Evolutionary conservation across 257 asterid genomes (phyloP).

Genomic region (Solanum ahanhuiri): DNA sequence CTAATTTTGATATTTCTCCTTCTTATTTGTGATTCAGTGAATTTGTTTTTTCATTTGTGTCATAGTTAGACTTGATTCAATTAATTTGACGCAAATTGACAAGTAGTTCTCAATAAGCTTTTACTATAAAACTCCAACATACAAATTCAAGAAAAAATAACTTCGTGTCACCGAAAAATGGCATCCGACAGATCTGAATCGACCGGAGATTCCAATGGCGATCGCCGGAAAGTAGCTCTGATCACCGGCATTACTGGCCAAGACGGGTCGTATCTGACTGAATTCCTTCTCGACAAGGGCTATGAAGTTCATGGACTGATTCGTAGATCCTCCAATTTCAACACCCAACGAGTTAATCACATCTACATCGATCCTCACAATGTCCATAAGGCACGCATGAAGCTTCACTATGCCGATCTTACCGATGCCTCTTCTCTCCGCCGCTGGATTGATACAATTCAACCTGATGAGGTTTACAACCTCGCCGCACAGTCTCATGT

Average conservation of each 20-base stretch:
- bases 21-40: neutral
- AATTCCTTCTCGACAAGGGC: constrained; percentile 71
- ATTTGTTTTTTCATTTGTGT: neutral
- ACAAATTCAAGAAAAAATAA: neutral
- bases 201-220: constrained; percentile 15
- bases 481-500: constrained; percentile 99
- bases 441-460: constrained; percentile 82
- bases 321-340: constrained; percentile 94
- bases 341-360: constrained; percentile 94
- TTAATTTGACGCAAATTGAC: neutral
- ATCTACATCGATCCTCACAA: constrained; percentile 98
- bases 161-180: neutral
- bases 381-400: constrained; percentile 70
- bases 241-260: constrained; percentile 99
- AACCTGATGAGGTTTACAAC: constrained; percentile 92
- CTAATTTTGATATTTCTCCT: neutral
- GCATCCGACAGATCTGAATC: constrained; percentile 15
- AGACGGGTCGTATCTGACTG: constrained; percentile 92
- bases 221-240: constrained; percentile 48
- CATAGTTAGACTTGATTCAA: neutral
- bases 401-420: constrained; percentile 96
- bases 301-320: constrained; percentile 93
- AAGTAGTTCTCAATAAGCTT: neutral
- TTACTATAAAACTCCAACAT: neutral
- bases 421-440: constrained; percentile 94